phyloP scores from a whole-genome alignment of 1,284 basidiomycete species.

The Cutaneotrichosporon sp. region DNA sequence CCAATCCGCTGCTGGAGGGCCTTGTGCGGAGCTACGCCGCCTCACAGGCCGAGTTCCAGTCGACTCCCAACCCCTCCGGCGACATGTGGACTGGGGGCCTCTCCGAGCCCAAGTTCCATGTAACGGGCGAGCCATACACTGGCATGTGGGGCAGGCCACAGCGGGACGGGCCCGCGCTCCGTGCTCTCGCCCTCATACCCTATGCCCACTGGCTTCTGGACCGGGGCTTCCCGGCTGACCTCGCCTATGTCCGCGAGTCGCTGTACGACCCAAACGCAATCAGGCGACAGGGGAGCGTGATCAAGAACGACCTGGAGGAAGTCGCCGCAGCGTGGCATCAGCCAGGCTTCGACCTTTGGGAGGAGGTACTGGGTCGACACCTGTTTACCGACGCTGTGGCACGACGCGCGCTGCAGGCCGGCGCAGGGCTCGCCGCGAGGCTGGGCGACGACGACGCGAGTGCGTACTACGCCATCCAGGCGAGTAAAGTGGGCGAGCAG shows the following conservation, averaged over 20 bases:
- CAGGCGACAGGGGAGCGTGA: slow-evolving; percentile 30
- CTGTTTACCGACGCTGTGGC: slow-evolving; percentile 50
- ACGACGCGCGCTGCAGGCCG: slow-evolving; percentile 46
- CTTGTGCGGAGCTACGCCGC: slow-evolving; percentile 40
- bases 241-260: slow-evolving; percentile 36
- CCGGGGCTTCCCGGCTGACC: slow-evolving; percentile 34
- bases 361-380: slow-evolving; percentile 48
- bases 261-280: slow-evolving; percentile 41
- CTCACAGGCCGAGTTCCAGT: slow-evolving; percentile 48
- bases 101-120: slow-evolving; percentile 55
- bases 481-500: slow-evolving; percentile 23
- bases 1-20: slow-evolving; percentile 12
- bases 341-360: slow-evolving; percentile 48
- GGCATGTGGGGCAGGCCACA: slow-evolving; percentile 52
- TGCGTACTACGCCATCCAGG: slow-evolving; percentile 39
- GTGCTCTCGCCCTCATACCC: slow-evolving; percentile 48
- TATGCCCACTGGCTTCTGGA: slow-evolving; percentile 50
- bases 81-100: slow-evolving; percentile 50
- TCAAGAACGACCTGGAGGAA: slow-evolving; percentile 54
- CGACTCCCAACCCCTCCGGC: slow-evolving; percentile 47
- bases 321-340: slow-evolving; percentile 45
- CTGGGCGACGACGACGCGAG: slow-evolving; percentile 44
- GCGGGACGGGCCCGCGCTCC: slow-evolving; percentile 52
- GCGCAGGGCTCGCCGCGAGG: slow-evolving; percentile 41
- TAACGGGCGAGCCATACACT: slow-evolving; percentile 46